These are phyloP conservation scores for Aspergillus wentii DNA, from an alignment of 495 filamentous ascomycete species.

Conservation along the genomic window DNA sequence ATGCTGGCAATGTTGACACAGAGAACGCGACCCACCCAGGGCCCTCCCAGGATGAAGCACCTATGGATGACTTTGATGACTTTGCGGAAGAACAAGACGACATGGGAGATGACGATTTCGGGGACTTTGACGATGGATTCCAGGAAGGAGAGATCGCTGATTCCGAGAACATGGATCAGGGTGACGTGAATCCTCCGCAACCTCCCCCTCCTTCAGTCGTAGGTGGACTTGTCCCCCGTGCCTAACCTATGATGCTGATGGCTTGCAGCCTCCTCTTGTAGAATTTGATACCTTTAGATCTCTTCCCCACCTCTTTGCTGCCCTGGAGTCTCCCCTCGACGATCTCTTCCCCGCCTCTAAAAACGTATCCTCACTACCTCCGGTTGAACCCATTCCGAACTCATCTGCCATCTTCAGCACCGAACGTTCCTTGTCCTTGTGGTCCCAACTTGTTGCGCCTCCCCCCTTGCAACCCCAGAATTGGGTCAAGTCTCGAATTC, in stretches of 20 bases:
- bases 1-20: slow-evolving; percentile 26
- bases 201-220: slow-evolving; percentile 44
- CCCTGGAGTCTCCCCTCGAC: slow-evolving; percentile 48
- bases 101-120: slow-evolving; percentile 67
- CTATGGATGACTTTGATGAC: slow-evolving; percentile 87
- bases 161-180: slow-evolving; percentile 17
- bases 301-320: slow-evolving; percentile 39
- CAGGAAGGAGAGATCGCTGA: slow-evolving; percentile 53
- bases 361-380: slow-evolving; percentile 35
- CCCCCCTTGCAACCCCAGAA: slow-evolving; percentile 94
- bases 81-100: slow-evolving; percentile 79
- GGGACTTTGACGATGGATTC: slow-evolving; percentile 86
- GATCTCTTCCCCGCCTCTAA: slow-evolving; percentile 49
- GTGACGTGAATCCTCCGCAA: slow-evolving; percentile 26
- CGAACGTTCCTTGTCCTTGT: slow-evolving; percentile 76
- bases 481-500: slow-evolving; percentile 95
- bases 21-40: slow-evolving; percentile 25
- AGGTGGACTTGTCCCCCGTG: slow-evolving; percentile 22
- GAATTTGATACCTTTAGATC: slow-evolving; percentile 63
- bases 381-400: slow-evolving; percentile 39
- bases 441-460: slow-evolving; percentile 93
- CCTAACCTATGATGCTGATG: neutral
- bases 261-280: slow-evolving; percentile 59
- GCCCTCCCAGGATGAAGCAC: slow-evolving; percentile 19
- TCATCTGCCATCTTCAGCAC: slow-evolving; percentile 47